A percentile compares a stretch with the other conserved stretches of the same genome.
These are phyloP conservation scores for Fusarium equiseti DNA, from an alignment of 2,329 filamentous ascomycete genomes.

Conservation along the genomic window DNA sequence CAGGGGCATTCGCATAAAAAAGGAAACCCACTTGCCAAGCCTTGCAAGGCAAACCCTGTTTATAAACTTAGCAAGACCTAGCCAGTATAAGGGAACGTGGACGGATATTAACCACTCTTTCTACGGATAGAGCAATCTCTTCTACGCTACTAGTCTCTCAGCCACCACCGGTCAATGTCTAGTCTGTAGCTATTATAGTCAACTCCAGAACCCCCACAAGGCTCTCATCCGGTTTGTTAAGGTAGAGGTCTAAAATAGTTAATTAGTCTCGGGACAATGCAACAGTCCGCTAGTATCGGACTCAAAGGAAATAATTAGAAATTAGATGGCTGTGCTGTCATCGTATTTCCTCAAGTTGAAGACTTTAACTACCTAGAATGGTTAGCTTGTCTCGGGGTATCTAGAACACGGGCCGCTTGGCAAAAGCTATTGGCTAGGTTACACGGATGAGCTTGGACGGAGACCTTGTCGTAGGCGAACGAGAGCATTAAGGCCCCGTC, in stretches of 20 bases:
- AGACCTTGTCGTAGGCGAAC: too few relatives aligned
- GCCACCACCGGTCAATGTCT: neutral
- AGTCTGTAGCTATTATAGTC: neutral
- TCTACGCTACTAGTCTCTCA: neutral
- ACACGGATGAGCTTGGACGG: neutral
- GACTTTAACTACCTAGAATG: neutral
- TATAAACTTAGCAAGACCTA: neutral
- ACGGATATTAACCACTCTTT: neutral
- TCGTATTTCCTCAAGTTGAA: neutral
- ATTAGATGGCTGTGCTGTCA: neutral
- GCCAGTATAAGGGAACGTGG: neutral
- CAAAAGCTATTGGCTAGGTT: neutral
- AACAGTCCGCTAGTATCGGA: neutral
- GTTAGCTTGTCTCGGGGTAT: neutral
- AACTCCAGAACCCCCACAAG: neutral
- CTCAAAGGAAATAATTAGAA: neutral
- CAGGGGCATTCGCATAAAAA: neutral
- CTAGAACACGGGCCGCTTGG: neutral
- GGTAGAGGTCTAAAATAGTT: neutral
- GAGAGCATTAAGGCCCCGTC: too few relatives aligned
- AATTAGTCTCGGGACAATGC: neutral
- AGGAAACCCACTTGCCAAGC: neutral
- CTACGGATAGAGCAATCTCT: neutral
- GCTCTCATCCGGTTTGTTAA: neutral
- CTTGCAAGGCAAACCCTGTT: neutral